These are phyloP conservation scores for Gillenia trifoliata DNA, from an alignment of 306 rosid species.

Conservation along the genomic window DNA sequence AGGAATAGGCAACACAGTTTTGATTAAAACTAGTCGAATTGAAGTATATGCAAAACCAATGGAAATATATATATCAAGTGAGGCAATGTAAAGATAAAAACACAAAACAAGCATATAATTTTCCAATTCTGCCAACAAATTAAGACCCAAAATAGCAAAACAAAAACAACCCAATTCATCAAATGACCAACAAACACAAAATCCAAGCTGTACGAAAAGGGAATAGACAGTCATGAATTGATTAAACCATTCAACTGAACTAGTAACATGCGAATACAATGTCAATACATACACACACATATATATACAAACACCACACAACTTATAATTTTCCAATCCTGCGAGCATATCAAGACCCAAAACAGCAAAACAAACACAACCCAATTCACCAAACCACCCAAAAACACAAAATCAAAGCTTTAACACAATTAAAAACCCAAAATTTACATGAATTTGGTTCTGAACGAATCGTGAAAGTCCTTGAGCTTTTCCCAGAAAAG, in stretches of 20 bases:
- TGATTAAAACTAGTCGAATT: neutral
- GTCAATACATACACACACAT: no score
- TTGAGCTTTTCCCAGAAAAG: conserved; percentile 62
- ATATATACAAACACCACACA: no score
- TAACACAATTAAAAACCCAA: neutral
- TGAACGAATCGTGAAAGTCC: conserved; percentile 51
- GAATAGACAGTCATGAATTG: neutral
- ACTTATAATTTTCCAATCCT: neutral
- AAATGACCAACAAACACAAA: neutral
- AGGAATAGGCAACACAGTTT: neutral
- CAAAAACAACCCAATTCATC: conserved; percentile 5
- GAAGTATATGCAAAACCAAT: neutral
- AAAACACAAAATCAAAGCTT: neutral
- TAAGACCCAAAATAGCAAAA: neutral
- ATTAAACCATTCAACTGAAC: no score
- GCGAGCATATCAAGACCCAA: neutral
- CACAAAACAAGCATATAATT: neutral
- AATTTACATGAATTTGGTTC: conserved; percentile 51
- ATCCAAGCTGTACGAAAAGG: neutral
- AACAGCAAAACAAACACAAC: neutral
- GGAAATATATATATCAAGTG: neutral
- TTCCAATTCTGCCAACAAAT: neutral
- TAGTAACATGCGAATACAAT: no score
- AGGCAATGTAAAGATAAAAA: no score
- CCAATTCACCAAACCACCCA: neutral